Evolutionary conservation across 176 grass and related monocot species (phyloP).

Genomic region (Luzula sylvatica): DNA sequence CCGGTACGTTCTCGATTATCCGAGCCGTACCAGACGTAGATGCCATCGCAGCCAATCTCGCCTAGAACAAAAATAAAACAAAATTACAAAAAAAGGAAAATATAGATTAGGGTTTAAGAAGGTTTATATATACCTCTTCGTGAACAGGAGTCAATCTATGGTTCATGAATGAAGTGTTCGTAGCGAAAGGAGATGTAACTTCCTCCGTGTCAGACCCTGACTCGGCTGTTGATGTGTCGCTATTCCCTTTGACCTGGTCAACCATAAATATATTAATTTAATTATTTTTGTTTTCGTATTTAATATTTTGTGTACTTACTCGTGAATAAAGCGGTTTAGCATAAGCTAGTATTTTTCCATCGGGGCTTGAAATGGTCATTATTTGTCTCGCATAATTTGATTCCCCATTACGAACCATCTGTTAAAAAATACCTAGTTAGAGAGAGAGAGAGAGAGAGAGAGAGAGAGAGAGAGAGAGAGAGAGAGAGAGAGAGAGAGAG

Average conservation of each 20-base stretch:
- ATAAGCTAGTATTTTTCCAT: slow-evolving; percentile 49
- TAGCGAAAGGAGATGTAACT: slow-evolving; percentile 27
- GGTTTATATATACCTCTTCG: slow-evolving; percentile 90
- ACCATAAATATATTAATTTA: slow-evolving; percentile 9
- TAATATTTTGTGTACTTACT: slow-evolving; percentile 36
- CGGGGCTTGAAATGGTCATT: slow-evolving; percentile 38
- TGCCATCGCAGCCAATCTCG: slow-evolving; percentile 31
- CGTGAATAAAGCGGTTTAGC: slow-evolving; percentile 25
- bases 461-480: not conserved
- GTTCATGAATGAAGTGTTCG: slow-evolving; percentile 20
- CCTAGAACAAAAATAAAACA: slow-evolving; percentile 23
- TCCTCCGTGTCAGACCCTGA: slow-evolving; percentile 81
- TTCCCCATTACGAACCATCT: slow-evolving; percentile 76
- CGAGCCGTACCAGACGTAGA: slow-evolving; percentile 26
- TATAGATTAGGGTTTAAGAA: no score
- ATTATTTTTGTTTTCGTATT: not conserved
- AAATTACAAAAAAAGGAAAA: not conserved
- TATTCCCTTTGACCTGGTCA: slow-evolving; percentile 49
- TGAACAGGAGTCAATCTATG: slow-evolving; percentile 41
- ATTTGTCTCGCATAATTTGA: slow-evolving; percentile 59
- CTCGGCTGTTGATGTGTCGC: slow-evolving; percentile 56
- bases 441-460: not conserved
- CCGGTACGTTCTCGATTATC: slow-evolving; percentile 28
- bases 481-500: slow-evolving; percentile 11
- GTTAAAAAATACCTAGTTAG: not conserved